phyloP scores from a whole-genome alignment of 208 protist genomes.

The Ichthyophonus hoferi region DNA sequence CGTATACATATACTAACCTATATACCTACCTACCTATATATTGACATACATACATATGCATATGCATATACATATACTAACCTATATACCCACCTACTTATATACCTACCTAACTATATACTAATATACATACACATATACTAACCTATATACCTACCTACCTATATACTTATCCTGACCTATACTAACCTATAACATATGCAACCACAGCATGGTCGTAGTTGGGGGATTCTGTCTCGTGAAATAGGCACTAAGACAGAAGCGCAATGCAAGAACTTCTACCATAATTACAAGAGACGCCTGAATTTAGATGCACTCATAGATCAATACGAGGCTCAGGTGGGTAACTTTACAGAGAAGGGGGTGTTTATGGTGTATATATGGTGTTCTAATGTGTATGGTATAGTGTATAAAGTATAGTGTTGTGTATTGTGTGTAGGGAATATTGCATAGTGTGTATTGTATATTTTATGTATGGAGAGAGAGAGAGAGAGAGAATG shows the following conservation, averaged over 20 bases:
- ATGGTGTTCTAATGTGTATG: neutral
- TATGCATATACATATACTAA: neutral
- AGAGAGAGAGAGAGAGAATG: neutral
- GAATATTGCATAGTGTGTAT: no score
- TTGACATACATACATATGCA: neutral
- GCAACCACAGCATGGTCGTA: constrained; percentile 20
- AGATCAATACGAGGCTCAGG: neutral
- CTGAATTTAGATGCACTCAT: constrained; percentile 14
- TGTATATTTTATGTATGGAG: neutral
- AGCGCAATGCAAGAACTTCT: constrained; percentile 45
- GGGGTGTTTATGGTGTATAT: neutral
- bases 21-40: no score
- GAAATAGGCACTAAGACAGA: constrained; percentile 28
- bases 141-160: neutral
- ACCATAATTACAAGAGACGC: constrained; percentile 14
- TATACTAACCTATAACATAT: no score
- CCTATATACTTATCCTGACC: no score
- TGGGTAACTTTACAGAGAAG: no score
- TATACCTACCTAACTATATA: neutral
- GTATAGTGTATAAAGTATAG: neutral
- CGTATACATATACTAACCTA: no score
- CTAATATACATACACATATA: neutral
- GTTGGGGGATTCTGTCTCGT: constrained; percentile 21
- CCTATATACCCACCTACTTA: neutral
- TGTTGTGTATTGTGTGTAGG: neutral